Percentiles rank a stretch among this genome's conserved stretches.
Evolutionary conservation across 352 stramenopile genomes (phyloP).

Genomic region (Stephanocyclus meneghinianus): DNA sequence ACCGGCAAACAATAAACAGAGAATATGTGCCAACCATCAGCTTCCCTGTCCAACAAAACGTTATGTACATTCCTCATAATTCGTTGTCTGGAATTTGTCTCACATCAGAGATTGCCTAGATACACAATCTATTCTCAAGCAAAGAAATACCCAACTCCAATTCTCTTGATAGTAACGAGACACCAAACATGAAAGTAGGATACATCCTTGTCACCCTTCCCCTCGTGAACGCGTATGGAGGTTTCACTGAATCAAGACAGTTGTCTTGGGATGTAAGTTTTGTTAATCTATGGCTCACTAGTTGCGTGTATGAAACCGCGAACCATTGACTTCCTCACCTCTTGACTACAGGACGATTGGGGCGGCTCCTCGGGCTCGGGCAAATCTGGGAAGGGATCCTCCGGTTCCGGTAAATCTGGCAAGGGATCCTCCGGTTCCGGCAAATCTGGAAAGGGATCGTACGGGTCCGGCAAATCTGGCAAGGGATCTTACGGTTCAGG

Average conservation of each 20-base stretch:
- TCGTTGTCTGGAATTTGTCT: too few relatives aligned
- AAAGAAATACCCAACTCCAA: neutral
- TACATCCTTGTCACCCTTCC: neutral
- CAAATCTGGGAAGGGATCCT: constrained; percentile 2
- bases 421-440: neutral
- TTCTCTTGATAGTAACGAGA: neutral
- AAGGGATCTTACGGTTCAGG: neutral
- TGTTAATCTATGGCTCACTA: too few relatives aligned
- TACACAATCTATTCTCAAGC: neutral
- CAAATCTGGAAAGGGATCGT: neutral
- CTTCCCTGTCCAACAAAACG: too few relatives aligned
- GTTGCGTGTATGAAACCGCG: too few relatives aligned
- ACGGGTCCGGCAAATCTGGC: neutral
- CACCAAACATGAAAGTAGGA: neutral
- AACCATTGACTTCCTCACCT: neutral
- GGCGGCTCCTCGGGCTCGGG: neutral
- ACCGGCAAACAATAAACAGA: too few relatives aligned
- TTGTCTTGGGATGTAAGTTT: neutral
- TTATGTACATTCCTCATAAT: too few relatives aligned
- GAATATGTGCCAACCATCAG: too few relatives aligned
- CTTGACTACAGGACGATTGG: neutral
- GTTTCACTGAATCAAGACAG: neutral
- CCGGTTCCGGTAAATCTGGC: neutral
- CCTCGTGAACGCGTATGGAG: neutral
- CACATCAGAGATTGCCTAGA: neutral